Evolutionary conservation across 2,329 filamentous ascomycete genomes (phyloP).

Genomic region (Aspergillus proliferans): DNA sequence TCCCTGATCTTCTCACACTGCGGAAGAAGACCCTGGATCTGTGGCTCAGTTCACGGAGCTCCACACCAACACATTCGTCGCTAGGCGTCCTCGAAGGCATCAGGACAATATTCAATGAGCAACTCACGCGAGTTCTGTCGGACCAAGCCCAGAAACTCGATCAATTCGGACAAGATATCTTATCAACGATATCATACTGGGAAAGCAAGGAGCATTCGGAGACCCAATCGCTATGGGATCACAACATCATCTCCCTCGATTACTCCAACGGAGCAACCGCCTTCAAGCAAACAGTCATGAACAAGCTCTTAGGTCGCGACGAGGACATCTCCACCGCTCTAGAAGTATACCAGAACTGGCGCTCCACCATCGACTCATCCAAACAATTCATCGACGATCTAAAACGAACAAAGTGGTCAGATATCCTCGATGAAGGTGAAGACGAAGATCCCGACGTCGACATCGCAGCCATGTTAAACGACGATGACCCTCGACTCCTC

Average conservation of each 20-base stretch:
- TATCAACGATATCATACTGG: constrained; percentile 57
- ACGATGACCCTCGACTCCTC: constrained; percentile 62
- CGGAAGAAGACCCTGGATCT: constrained; percentile 64
- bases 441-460: constrained; percentile 34
- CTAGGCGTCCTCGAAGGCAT: constrained; percentile 63
- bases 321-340: constrained; percentile 58
- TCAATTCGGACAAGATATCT: constrained; percentile 59
- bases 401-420: constrained; percentile 30
- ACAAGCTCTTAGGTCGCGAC: constrained; percentile 66
- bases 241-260: constrained; percentile 57
- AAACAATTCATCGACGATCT: constrained; percentile 28
- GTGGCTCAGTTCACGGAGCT: constrained; percentile 67
- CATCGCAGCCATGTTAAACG: constrained; percentile 51
- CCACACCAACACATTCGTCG: constrained; percentile 46
- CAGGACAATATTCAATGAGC: constrained; percentile 61
- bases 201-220: constrained; percentile 47
- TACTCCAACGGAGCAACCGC: constrained; percentile 57
- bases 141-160: constrained; percentile 59
- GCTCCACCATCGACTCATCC: constrained; percentile 57
- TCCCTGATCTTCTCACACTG: constrained; percentile 63
- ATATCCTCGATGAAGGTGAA: constrained; percentile 34
- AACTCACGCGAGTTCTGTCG: constrained; percentile 59
- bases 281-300: constrained; percentile 64
- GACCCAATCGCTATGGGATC: constrained; percentile 61
- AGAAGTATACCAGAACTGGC: constrained; percentile 65